These are phyloP conservation scores for Colletotrichum aenigma DNA, from an alignment of 2,329 filamentous ascomycete species.

Conservation along the genomic window DNA sequence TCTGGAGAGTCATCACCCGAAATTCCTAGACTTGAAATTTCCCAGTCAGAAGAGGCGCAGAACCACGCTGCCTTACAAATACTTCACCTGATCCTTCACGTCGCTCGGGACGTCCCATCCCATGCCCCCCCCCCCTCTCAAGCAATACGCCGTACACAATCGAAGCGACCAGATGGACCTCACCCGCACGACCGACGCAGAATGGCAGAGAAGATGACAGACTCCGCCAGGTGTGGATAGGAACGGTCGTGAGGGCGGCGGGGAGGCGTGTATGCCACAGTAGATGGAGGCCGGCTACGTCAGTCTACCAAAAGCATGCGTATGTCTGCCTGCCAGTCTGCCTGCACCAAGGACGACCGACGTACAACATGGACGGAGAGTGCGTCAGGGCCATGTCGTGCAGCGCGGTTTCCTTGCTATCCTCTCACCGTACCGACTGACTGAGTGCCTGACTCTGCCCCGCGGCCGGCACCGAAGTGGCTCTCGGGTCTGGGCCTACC, in stretches of 20 bases:
- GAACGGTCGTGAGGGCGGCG: neutral
- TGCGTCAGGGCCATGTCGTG: conserved; percentile 14
- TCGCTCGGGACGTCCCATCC: neutral
- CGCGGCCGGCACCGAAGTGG: conserved; percentile 1
- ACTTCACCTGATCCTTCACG: neutral
- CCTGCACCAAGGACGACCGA: conserved; percentile 2
- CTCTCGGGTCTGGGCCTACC: neutral
- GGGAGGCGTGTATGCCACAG: neutral
- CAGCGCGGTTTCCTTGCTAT: conserved; percentile 9
- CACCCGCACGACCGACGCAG: neutral
- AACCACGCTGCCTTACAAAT: neutral
- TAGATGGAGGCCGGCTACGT: conserved; percentile 9
- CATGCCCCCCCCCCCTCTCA: neutral
- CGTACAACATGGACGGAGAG: neutral
- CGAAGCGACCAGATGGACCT: neutral
- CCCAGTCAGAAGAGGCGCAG: neutral
- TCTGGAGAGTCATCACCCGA: neutral
- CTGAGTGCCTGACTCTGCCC: neutral
- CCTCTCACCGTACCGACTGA: neutral
- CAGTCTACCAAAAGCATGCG: neutral
- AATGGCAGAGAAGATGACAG: neutral
- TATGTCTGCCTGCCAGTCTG: conserved; percentile 5
- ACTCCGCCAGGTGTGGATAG: neutral
- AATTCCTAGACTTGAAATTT: neutral
- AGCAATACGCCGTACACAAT: neutral